A percentile compares a stretch with the other conserved stretches of the same genome.
These are phyloP conservation scores for Boletus huronensis DNA, from an alignment of 768 basidiomycete genomes.

Conservation along the genomic window DNA sequence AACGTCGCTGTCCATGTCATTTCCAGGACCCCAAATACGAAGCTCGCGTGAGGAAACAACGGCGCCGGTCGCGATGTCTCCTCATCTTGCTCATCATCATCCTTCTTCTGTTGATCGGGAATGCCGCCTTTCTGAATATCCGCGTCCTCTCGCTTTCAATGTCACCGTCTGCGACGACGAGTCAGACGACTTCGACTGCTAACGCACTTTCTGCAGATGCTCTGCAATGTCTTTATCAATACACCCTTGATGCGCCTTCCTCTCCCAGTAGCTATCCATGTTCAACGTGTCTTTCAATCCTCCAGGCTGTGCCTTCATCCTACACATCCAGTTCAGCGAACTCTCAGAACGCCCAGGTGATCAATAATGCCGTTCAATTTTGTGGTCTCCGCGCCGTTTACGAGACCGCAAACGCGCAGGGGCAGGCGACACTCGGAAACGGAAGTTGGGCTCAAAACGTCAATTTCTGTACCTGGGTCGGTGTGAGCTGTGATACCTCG, in stretches of 20 bases:
- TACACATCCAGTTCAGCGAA: slow-evolving; percentile 29
- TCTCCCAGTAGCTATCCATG: slow-evolving; percentile 45
- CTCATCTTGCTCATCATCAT: slow-evolving; percentile 36
- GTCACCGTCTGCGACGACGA: slow-evolving; percentile 10
- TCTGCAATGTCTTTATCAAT: slow-evolving; percentile 46
- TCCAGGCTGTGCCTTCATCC: slow-evolving; percentile 38
- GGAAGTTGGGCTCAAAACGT: slow-evolving; percentile 45
- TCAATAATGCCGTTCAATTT: slow-evolving; percentile 42
- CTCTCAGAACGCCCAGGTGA: slow-evolving; percentile 31
- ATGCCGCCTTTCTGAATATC: slow-evolving; percentile 37
- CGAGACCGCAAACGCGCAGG: slow-evolving; percentile 34
- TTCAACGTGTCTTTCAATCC: slow-evolving; percentile 39
- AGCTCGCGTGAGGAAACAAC: slow-evolving; percentile 25
- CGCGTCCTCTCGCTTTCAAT: slow-evolving; percentile 28
- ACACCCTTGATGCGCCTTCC: slow-evolving; percentile 41
- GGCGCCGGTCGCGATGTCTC: slow-evolving; percentile 31
- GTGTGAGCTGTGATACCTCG: slow-evolving; percentile 41
- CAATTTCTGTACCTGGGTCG: slow-evolving; percentile 46
- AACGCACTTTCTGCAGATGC: slow-evolving; percentile 36
- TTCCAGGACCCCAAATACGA: slow-evolving; percentile 18
- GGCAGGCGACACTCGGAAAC: slow-evolving; percentile 38
- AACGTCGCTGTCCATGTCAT: slow-evolving; percentile 27
- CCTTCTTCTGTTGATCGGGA: slow-evolving; percentile 42
- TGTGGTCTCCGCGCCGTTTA: slow-evolving; percentile 46
- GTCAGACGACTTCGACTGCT: slow-evolving; percentile 25